phyloP scores from a whole-genome alignment of 1,284 basidiomycete species.

The Coniferiporia weirii region DNA sequence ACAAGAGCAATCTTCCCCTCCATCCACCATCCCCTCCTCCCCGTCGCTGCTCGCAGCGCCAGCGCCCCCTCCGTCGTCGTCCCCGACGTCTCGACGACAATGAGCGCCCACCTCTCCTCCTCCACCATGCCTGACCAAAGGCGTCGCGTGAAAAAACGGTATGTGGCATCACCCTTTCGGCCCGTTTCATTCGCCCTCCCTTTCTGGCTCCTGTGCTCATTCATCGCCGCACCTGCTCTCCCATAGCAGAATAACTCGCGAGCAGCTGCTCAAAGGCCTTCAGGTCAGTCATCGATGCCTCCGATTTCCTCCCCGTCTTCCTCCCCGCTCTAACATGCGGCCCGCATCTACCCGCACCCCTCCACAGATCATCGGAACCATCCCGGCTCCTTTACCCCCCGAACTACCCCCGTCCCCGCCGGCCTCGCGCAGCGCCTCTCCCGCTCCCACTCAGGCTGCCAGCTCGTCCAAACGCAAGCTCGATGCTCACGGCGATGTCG shows the following conservation, averaged over 20 bases:
- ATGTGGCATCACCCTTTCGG: slow-evolving; percentile 22
- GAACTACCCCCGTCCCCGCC: slow-evolving; percentile 64
- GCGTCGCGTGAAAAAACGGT: slow-evolving; percentile 35
- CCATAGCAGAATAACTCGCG: slow-evolving; percentile 51
- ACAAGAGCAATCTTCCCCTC: slow-evolving; percentile 28
- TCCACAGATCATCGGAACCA: slow-evolving; percentile 52
- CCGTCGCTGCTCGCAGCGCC: slow-evolving; percentile 27
- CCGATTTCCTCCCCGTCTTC: neutral
- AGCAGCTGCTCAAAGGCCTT: slow-evolving; percentile 55
- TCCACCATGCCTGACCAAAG: slow-evolving; percentile 24
- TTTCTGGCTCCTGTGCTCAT: neutral
- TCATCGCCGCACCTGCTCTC: slow-evolving; percentile 17
- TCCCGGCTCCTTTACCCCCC: slow-evolving; percentile 51
- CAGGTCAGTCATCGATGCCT: slow-evolving; percentile 37
- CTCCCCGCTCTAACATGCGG: slow-evolving; percentile 1
- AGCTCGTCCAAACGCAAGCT: slow-evolving; percentile 52
- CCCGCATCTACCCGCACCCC: slow-evolving; percentile 8
- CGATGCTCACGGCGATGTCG: slow-evolving; percentile 35
- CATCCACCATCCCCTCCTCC: slow-evolving; percentile 32
- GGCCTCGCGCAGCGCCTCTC: slow-evolving; percentile 56
- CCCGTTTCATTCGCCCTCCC: neutral
- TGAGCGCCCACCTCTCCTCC: slow-evolving; percentile 19
- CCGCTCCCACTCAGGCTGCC: slow-evolving; percentile 34
- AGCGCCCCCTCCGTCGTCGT: slow-evolving; percentile 19
- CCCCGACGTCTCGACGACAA: neutral